These are phyloP conservation scores for Setaria viridis DNA, from an alignment of 202 grass and related monocot genomes.

Conservation along the genomic window DNA sequence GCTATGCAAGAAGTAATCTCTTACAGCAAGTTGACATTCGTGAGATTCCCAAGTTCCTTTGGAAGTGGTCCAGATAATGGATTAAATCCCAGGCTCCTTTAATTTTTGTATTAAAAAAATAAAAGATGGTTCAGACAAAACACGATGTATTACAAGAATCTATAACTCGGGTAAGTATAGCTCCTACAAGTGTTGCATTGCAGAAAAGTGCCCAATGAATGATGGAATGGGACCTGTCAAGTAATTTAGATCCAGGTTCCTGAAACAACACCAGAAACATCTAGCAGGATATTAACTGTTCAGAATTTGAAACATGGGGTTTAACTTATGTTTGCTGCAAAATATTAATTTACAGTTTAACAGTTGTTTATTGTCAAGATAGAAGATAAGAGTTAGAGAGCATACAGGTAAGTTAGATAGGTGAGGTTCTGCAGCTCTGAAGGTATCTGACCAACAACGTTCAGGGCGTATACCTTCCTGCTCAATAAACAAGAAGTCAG, in stretches of 20 bases:
- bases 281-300: background rate
- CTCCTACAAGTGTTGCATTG: slow-evolving; percentile 56
- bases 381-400: background rate
- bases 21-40: slow-evolving; percentile 41
- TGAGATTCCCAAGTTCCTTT: slow-evolving; percentile 79
- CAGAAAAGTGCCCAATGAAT: slow-evolving; percentile 63
- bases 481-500: background rate
- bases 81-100: slow-evolving; percentile 52
- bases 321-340: background rate
- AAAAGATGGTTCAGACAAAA: slow-evolving; percentile 18
- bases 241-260: slow-evolving; percentile 53
- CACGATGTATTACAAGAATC: background rate
- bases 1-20: background rate
- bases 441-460: slow-evolving; percentile 57
- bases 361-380: background rate
- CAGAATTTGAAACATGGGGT: background rate
- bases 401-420: slow-evolving; percentile 55
- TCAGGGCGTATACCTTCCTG: slow-evolving; percentile 52
- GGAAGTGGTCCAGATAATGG: slow-evolving; percentile 69
- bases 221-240: slow-evolving; percentile 56
- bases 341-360: no score
- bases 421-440: slow-evolving; percentile 63
- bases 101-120: background rate
- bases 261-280: slow-evolving; percentile 30
- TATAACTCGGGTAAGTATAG: background rate